Evolutionary conservation across 1,284 basidiomycete genomes (phyloP).

Genomic region (Cryptococcus sp.): DNA sequence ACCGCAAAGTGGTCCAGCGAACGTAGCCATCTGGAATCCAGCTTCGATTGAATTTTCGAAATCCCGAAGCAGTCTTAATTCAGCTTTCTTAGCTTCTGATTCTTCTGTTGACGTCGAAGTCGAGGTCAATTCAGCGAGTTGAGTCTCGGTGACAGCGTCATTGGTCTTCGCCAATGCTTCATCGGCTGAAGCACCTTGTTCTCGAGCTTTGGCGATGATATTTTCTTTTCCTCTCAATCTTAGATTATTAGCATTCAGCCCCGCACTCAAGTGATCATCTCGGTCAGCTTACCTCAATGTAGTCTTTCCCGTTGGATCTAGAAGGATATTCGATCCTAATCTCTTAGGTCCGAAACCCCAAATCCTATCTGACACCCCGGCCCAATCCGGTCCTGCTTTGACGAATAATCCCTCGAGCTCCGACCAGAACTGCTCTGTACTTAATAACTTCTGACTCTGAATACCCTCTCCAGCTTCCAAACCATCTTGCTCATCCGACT

Average conservation of each 20-base stretch:
- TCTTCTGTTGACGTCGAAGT: constrained; percentile 31
- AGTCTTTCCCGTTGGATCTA: constrained; percentile 56
- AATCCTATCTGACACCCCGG: constrained; percentile 63
- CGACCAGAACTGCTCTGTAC: constrained; percentile 75
- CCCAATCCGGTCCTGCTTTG: constrained; percentile 76
- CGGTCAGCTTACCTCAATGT: constrained; percentile 39
- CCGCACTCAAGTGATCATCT: background rate
- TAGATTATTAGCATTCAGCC: constrained; percentile 1
- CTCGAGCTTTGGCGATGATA: constrained; percentile 38
- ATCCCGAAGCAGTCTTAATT: constrained; percentile 51
- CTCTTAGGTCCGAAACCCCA: constrained; percentile 91
- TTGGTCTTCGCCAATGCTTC: constrained; percentile 39
- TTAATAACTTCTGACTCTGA: constrained; percentile 57
- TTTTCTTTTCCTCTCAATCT: constrained; percentile 35
- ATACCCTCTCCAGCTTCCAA: constrained; percentile 47
- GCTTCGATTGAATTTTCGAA: constrained; percentile 82
- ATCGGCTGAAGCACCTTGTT: constrained; percentile 39
- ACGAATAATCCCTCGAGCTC: constrained; percentile 63
- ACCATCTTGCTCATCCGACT: constrained; percentile 34
- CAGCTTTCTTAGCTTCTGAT: constrained; percentile 17
- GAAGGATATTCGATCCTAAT: constrained; percentile 78
- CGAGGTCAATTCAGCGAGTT: constrained; percentile 13
- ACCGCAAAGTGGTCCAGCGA: constrained; percentile 89
- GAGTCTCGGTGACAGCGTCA: constrained; percentile 20
- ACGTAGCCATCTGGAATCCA: constrained; percentile 91